Evolutionary conservation across 1,284 basidiomycete genomes (phyloP).

Genomic region (Pterulicium gracile): DNA sequence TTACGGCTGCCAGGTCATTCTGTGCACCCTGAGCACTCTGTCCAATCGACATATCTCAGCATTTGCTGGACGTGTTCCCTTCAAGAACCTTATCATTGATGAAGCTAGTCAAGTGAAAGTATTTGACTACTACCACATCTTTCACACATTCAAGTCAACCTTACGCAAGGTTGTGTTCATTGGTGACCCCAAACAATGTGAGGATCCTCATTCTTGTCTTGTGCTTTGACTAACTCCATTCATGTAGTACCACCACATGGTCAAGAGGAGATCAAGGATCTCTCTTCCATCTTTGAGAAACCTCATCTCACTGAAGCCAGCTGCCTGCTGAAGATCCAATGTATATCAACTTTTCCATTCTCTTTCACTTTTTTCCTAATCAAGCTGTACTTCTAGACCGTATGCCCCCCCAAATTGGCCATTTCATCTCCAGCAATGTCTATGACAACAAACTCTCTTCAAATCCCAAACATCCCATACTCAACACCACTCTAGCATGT

Average conservation of each 20-base stretch:
- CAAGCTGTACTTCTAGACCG: constrained; percentile 36
- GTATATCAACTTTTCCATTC: constrained; percentile 24
- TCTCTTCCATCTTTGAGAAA: constrained; percentile 52
- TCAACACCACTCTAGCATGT: constrained; percentile 27
- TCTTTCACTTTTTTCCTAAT: constrained; percentile 6
- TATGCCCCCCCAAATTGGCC: constrained; percentile 69
- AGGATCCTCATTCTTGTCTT: constrained; percentile 15
- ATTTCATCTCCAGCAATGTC: constrained; percentile 53
- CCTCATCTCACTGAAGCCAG: constrained; percentile 29
- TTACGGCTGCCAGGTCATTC: constrained; percentile 38
- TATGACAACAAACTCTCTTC: constrained; percentile 47
- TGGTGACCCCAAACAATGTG: constrained; percentile 70
- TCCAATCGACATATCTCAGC: constrained; percentile 30
- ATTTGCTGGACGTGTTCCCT: constrained; percentile 29
- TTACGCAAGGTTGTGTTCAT: constrained; percentile 60
- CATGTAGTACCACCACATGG: constrained; percentile 46
- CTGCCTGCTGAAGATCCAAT: constrained; percentile 46
- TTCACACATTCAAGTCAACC: constrained; percentile 28
- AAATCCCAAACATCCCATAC: constrained; percentile 32
- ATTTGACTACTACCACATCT: constrained; percentile 44
- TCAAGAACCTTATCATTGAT: constrained; percentile 45
- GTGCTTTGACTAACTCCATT: constrained; percentile 4
- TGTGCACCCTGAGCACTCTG: constrained; percentile 68
- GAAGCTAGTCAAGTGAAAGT: constrained; percentile 60
- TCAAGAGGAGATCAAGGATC: constrained; percentile 35